A percentile compares a stretch with the other conserved stretches of the same genome.
phyloP scores from a whole-genome alignment of 176 grass and related monocot species.

The Zoysia pacifica region DNA sequence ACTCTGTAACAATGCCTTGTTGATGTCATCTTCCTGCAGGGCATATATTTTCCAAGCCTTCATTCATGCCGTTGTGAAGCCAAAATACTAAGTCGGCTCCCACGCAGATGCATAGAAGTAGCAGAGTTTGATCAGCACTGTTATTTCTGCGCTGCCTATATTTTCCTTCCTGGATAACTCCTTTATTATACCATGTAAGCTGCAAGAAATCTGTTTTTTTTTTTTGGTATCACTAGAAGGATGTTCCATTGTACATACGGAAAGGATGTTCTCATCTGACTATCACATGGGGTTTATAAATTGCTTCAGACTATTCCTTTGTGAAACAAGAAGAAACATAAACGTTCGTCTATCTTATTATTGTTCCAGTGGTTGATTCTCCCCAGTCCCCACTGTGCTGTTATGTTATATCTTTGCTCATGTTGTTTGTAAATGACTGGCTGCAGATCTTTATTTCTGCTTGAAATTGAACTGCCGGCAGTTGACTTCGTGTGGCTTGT shows the following conservation, averaged over 20 bases:
- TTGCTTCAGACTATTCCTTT: conserved; percentile 35
- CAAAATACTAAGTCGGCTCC: conserved; percentile 29
- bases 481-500: background rate
- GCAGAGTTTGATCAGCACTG: background rate
- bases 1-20: conserved; percentile 1
- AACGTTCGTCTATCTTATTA: background rate
- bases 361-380: background rate
- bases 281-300: conserved; percentile 13
- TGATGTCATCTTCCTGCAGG: conserved; percentile 42
- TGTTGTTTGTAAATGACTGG: background rate
- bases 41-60: conserved; percentile 63
- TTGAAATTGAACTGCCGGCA: background rate
- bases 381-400: no score
- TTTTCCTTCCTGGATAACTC: conserved; percentile 38
- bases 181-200: conserved; percentile 44
- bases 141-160: conserved; percentile 1
- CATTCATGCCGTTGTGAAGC: conserved; percentile 54
- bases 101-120: conserved; percentile 46
- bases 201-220: conserved; percentile 24
- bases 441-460: background rate
- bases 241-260: conserved; percentile 42
- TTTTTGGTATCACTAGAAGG: conserved; percentile 32
- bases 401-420: background rate
- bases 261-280: conserved; percentile 20
- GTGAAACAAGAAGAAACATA: background rate